phyloP scores from a whole-genome alignment of 2,329 filamentous ascomycete species.

The Colletotrichum echinochloae region DNA sequence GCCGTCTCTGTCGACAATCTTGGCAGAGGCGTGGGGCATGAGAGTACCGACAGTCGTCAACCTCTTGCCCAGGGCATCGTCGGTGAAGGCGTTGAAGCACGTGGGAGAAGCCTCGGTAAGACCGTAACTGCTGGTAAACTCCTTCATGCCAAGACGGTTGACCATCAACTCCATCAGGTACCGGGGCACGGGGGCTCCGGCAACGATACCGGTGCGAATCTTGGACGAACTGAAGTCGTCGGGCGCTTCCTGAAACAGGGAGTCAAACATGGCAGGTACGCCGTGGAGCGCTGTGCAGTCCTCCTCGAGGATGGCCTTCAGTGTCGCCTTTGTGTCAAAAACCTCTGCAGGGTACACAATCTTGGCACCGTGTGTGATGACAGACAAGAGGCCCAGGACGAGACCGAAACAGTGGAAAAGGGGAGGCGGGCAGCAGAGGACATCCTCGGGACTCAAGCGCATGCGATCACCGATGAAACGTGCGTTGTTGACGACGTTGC shows the following conservation, averaged over 20 bases:
- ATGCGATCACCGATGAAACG: conserved; percentile 81
- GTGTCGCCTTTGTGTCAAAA: conserved; percentile 75
- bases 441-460: conserved; percentile 73
- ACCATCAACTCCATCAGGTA: conserved; percentile 81
- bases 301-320: conserved; percentile 75
- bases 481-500: conserved; percentile 73
- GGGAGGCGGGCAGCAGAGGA: conserved; percentile 84
- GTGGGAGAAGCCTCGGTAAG: conserved; percentile 84
- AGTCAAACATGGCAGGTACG: conserved; percentile 87
- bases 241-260: conserved; percentile 63
- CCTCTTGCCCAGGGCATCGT: conserved; percentile 74
- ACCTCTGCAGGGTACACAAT: conserved; percentile 82
- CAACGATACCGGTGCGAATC: conserved; percentile 82
- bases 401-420: conserved; percentile 90
- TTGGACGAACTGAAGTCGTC: conserved; percentile 58
- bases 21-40: conserved; percentile 80
- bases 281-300: conserved; percentile 81
- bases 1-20: conserved; percentile 78
- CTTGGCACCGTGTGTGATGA: conserved; percentile 79
- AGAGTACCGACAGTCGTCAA: conserved; percentile 81
- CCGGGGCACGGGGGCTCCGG: conserved; percentile 80
- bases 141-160: conserved; percentile 77
- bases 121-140: conserved; percentile 78
- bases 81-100: conserved; percentile 83
- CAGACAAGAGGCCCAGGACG: conserved; percentile 79